Evolutionary conservation across 2,329 filamentous ascomycete genomes (phyloP).

Genomic region (Epichloe festucae): DNA sequence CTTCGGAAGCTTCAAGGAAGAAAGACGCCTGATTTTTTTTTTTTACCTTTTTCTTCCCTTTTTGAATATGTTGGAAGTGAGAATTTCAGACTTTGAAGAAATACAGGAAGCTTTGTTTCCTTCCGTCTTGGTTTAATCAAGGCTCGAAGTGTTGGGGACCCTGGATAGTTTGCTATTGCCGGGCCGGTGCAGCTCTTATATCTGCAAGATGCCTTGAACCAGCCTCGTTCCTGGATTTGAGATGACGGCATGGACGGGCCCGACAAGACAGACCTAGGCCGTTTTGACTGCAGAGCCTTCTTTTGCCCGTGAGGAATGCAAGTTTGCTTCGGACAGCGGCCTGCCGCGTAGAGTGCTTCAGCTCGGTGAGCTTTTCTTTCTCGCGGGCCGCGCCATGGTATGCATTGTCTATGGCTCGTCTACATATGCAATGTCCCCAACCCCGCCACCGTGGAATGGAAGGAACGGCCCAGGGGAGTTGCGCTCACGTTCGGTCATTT

Average conservation of each 20-base stretch:
- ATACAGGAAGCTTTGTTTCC: too few species aligned
- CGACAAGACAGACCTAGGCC: background rate
- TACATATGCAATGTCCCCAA: background rate
- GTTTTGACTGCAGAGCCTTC: background rate
- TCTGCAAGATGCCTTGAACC: background rate
- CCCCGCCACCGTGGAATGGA: slow-evolving; percentile 3
- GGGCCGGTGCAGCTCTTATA: background rate
- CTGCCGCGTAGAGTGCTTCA: background rate
- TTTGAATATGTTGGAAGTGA: too few species aligned
- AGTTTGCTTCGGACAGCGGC: background rate
- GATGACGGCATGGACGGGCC: slow-evolving; percentile 1
- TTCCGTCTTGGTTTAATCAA: too few species aligned
- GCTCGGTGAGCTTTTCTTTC: background rate
- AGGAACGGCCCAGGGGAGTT: slow-evolving; percentile 1
- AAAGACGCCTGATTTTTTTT: background rate
- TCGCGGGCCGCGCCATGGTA: slow-evolving; percentile 4
- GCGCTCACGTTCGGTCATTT: background rate
- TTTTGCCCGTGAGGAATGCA: background rate
- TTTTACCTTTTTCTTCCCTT: too few species aligned
- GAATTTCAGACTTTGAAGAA: too few species aligned
- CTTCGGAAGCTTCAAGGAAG: too few species aligned
- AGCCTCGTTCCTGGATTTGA: background rate
- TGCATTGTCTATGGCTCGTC: background rate
- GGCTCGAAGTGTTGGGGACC: background rate
- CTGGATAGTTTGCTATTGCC: background rate